Percentiles rank a stretch among this genome's conserved stretches.
phyloP scores from a whole-genome alignment of 2,329 filamentous ascomycete species.

The Parasarocladium wereldwijsianum region DNA sequence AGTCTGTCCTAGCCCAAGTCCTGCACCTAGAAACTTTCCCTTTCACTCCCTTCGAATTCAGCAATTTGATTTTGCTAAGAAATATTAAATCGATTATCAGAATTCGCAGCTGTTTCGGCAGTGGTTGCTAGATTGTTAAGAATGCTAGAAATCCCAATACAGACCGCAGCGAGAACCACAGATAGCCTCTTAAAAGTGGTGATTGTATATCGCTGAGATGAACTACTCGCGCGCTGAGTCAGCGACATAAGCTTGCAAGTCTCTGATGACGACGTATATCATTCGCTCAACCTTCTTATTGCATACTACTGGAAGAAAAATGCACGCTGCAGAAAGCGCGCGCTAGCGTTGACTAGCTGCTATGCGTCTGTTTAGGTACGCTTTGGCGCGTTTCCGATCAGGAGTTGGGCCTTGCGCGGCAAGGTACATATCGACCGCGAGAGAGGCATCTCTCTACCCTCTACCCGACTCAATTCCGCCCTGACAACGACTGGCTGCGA shows the following conservation, averaged over 20 bases:
- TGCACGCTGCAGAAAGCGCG: neutral
- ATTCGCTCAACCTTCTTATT: neutral
- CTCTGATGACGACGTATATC: neutral
- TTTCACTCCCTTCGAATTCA: no score
- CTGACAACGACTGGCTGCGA: conserved; percentile 1
- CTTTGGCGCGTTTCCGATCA: neutral
- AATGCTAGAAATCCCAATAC: neutral
- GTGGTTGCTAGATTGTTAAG: neutral
- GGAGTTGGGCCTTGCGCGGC: neutral
- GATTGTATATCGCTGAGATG: neutral
- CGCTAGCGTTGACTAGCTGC: neutral
- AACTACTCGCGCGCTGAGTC: no score
- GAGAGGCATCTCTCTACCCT: conserved; percentile 1
- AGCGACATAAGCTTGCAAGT: no score
- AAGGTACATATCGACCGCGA: conserved; percentile 2
- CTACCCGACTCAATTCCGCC: neutral
- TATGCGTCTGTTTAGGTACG: neutral
- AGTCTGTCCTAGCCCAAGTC: no score
- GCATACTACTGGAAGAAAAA: neutral
- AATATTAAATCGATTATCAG: neutral
- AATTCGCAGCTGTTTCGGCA: conserved; percentile 1
- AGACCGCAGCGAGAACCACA: neutral
- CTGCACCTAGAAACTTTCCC: no score
- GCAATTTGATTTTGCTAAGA: no score
- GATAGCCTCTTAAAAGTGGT: neutral